Conservation (phyloP, 2,329 filamentous ascomycete genomes). For the Coniochaeta sp. region DNA sequence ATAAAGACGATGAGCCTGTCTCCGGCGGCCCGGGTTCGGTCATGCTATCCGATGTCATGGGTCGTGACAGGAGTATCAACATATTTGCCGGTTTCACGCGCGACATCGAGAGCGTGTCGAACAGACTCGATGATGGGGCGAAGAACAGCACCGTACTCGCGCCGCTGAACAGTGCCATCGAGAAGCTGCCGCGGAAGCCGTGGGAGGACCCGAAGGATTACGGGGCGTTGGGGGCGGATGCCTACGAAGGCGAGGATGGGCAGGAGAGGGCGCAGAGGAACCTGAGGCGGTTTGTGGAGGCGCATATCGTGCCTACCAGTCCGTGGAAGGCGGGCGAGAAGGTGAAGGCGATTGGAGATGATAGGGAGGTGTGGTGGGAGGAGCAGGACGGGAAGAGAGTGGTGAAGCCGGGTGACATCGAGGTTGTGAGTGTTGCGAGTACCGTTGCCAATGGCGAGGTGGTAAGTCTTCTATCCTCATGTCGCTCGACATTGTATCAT, state of each 20-base stretch:
- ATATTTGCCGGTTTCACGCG: constrained; percentile 78
- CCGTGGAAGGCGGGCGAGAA: constrained; percentile 68
- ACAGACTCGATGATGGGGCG: constrained; percentile 58
- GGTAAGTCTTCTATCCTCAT: constrained; percentile 26
- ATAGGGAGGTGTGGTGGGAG: constrained; percentile 76
- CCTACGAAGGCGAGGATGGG: constrained; percentile 70
- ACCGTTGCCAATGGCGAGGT: constrained; percentile 84
- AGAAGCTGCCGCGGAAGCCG: constrained; percentile 72
- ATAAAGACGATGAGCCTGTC: background rate
- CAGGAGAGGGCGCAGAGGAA: constrained; percentile 72
- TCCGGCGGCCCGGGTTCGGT: constrained; percentile 35
- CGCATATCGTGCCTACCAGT: constrained; percentile 67
- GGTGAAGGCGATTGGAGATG: constrained; percentile 53
- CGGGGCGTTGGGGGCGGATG: constrained; percentile 53
- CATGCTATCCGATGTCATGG: constrained; percentile 78
- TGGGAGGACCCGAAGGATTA: constrained; percentile 79
- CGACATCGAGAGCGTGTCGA: constrained; percentile 61
- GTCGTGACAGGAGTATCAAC: constrained; percentile 69
- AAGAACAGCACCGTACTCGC: constrained; percentile 80
- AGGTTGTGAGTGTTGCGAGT: constrained; percentile 67
- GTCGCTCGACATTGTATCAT: background rate
- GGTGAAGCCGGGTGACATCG: constrained; percentile 72
- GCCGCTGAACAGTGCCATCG: constrained; percentile 76
- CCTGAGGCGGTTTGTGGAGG: constrained; percentile 73
- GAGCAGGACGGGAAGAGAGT: constrained; percentile 57